Percentiles rank a stretch among this genome's conserved stretches.
Evolutionary conservation across 1,139 yeast species (phyloP).

Genomic region (Pneumocystis jirovecii): DNA sequence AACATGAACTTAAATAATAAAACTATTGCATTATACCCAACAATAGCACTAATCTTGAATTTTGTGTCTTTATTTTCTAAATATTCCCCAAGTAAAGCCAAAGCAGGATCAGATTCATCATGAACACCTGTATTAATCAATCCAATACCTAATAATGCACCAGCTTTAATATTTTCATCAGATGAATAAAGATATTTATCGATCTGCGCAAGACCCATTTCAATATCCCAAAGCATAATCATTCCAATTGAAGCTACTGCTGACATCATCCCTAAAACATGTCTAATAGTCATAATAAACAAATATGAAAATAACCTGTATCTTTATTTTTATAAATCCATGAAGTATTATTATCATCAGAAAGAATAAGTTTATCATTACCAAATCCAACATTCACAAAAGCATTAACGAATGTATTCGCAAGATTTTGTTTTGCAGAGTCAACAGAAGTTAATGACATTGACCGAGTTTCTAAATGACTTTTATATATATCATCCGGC

Average conservation of each 20-base stretch:
- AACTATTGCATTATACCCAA: constrained; percentile 27
- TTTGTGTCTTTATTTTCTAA: constrained; percentile 40
- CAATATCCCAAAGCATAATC: constrained; percentile 78
- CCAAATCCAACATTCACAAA: constrained; percentile 86
- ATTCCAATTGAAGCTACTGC: constrained; percentile 89
- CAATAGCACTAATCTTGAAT: constrained; percentile 65
- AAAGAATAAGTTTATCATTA: constrained; percentile 53
- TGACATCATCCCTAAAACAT: constrained; percentile 44
- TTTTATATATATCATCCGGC: constrained; percentile 89
- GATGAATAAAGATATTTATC: constrained; percentile 80
- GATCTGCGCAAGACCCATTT: constrained; percentile 75
- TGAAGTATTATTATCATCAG: constrained; percentile 51
- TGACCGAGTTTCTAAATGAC: constrained; percentile 57
- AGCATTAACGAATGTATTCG: constrained; percentile 87
- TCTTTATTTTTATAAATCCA: constrained; percentile 93
- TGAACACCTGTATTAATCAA: constrained; percentile 87
- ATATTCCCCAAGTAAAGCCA: constrained; percentile 62
- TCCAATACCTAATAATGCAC: constrained; percentile 93
- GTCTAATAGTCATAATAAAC: not conserved
- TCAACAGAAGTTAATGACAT: constrained; percentile 56
- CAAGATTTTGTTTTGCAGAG: constrained; percentile 89
- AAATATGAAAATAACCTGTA: constrained; percentile 33
- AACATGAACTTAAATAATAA: not conserved
- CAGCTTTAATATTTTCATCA: constrained; percentile 83
- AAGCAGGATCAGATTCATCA: constrained; percentile 89